phyloP scores from a whole-genome alignment of 2,329 filamentous ascomycete genomes.

The Dryadomyces quercivorus region DNA sequence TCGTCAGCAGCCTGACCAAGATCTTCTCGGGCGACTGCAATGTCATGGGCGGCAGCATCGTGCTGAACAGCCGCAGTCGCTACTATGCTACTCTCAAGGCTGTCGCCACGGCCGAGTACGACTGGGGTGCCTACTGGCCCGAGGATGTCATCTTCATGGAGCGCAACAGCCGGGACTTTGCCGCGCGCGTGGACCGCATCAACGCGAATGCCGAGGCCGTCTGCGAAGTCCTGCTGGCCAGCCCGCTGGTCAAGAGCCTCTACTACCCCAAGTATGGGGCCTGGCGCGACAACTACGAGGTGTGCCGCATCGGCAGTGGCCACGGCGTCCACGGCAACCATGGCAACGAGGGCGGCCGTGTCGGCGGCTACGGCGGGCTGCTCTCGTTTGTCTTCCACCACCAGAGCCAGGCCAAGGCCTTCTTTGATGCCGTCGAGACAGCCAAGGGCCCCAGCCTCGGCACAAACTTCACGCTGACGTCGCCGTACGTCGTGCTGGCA shows the following conservation, averaged over 20 bases:
- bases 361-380: conserved; percentile 80
- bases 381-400: conserved; percentile 72
- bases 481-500: conserved; percentile 81
- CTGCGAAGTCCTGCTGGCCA: conserved; percentile 54
- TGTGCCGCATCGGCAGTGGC: conserved; percentile 48
- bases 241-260: conserved; percentile 56
- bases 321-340: conserved; percentile 26
- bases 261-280: conserved; percentile 78
- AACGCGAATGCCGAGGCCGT: conserved; percentile 79
- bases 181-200: conserved; percentile 67
- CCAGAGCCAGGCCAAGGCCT: conserved; percentile 58
- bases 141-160: conserved; percentile 94
- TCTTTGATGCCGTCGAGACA: conserved; percentile 77
- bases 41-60: conserved; percentile 81
- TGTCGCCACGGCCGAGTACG: conserved; percentile 49
- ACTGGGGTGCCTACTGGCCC: conserved; percentile 81
- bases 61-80: conserved; percentile 51
- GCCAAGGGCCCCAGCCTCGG: conserved; percentile 90
- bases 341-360: conserved; percentile 68
- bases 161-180: conserved; percentile 88
- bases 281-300: conserved; percentile 54
- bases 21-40: conserved; percentile 97
- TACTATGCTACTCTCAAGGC: conserved; percentile 61
- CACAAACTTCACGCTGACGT: conserved; percentile 90
- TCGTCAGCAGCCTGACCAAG: conserved; percentile 92